Evolutionary conservation across 2,329 filamentous ascomycete genomes (phyloP), one percentile per base, ranked within the genome.

Genomic region (Fusarium sp.): DNA sequence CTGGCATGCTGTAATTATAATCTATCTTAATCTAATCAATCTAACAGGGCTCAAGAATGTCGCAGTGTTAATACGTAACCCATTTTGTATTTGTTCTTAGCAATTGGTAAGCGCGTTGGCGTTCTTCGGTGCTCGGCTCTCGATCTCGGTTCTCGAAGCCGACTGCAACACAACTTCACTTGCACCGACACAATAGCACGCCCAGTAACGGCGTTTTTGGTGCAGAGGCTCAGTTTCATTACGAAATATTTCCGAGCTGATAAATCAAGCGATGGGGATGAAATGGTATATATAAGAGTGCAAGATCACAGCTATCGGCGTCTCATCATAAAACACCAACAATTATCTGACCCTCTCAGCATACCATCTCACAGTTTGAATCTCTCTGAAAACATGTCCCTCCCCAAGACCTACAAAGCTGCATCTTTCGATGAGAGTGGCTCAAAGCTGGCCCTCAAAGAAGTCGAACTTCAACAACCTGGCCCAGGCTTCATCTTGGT

Each of bases 331-430:
- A 16, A 19, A n/a, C 5, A 9, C 3, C 32, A 56, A 42, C 28
- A 59, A 18, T n/a, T 6, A 5, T 9, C 28, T 32, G 15, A 12
- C 15, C 1, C 7, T n/a, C 28, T 21, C 18, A 35, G 9, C 5
- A 13, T 3, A 16, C 16, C 4, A 37, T 33, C 21, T 33, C 8
- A 32, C 9, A n/a, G 7, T 42, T 13, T 2, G 2, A 18, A 47
- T 1, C 4, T 9, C 8, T 13, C 18, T n/a, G 72, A 38, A 35
- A 79, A 78, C 68, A 9, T 75, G 67, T 75, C 82, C 40, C 84
- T 92, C 6, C 92, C 92, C 10, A 88, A 90, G 72, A 90, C 89
- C 8, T 93, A 88, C 85, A 92, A 91, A 79, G 91, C 89, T 6
- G 90, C 89, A 57, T 85, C 91, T 62, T 83, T 93, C 73, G 86